Percentiles rank a stretch among this genome's conserved stretches.
Conservation (phyloP, 345 rosid species). For the Hibiscus trionum region DNA sequence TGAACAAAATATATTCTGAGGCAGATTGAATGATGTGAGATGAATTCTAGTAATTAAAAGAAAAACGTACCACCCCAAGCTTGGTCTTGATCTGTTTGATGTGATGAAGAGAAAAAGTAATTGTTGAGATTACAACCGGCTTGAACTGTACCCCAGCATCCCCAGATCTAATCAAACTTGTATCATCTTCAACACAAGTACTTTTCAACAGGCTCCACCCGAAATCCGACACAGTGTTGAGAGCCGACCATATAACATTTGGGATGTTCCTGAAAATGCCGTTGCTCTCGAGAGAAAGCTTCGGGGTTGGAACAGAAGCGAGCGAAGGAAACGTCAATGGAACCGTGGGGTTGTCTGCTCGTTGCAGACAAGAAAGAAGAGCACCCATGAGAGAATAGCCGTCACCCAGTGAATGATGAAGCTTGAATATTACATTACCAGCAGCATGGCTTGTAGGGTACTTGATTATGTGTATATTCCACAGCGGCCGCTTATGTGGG, state of each 20-base stretch:
- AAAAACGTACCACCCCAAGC: slow-evolving; percentile 28
- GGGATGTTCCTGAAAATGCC: neutral
- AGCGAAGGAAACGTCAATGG: slow-evolving; percentile 36
- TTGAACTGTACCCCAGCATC: slow-evolving; percentile 24
- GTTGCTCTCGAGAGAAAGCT: neutral
- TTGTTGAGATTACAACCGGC: slow-evolving; percentile 21
- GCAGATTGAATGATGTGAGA: no score
- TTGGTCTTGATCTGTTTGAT: slow-evolving; percentile 31
- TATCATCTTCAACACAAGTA: slow-evolving; percentile 27
- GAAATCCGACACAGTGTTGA: slow-evolving; percentile 30
- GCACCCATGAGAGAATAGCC: slow-evolving; percentile 49
- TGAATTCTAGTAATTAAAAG: neutral
- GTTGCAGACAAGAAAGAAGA: slow-evolving; percentile 44
- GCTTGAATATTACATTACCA: slow-evolving; percentile 23
- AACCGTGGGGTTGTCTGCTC: slow-evolving; percentile 41
- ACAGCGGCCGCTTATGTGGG: slow-evolving; percentile 29
- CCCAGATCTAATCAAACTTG: slow-evolving; percentile 29
- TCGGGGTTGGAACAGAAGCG: neutral
- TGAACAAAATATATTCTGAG: no score
- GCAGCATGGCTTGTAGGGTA: slow-evolving; percentile 34
- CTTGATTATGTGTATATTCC: slow-evolving; percentile 45
- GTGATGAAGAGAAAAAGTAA: slow-evolving; percentile 28
- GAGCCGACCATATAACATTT: slow-evolving; percentile 7
- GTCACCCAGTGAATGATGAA: slow-evolving; percentile 55
- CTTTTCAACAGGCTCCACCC: slow-evolving; percentile 38